A percentile compares a stretch with the other conserved stretches of the same genome.
Evolutionary conservation across 495 filamentous ascomycete genomes (phyloP).

Genomic region (Entonaema liquescens): DNA sequence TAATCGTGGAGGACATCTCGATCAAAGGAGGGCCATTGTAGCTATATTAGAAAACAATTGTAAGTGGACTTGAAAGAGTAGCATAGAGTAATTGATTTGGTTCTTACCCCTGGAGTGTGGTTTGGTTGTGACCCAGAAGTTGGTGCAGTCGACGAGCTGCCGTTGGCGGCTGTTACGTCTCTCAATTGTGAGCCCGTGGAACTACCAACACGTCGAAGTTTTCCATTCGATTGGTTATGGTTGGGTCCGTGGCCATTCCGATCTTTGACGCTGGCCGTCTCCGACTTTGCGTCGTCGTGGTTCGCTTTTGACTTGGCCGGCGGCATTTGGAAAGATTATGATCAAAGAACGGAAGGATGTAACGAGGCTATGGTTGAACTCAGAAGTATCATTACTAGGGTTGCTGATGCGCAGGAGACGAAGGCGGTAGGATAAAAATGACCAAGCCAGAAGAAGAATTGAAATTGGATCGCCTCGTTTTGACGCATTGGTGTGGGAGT

Average conservation of each 20-base stretch:
- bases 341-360: slow-evolving; percentile 39
- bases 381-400: slow-evolving; percentile 36
- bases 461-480: slow-evolving; percentile 27
- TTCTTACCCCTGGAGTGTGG: slow-evolving; percentile 42
- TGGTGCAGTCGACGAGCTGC: slow-evolving; percentile 35
- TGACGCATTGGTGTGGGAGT: slow-evolving; percentile 32
- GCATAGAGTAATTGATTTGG: background rate
- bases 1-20: slow-evolving; percentile 79
- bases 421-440: slow-evolving; percentile 5
- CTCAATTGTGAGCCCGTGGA: slow-evolving; percentile 54
- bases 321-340: slow-evolving; percentile 38
- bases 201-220: slow-evolving; percentile 58
- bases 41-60: slow-evolving; percentile 54
- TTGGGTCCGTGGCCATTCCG: slow-evolving; percentile 51
- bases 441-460: slow-evolving; percentile 4
- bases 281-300: slow-evolving; percentile 59
- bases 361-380: slow-evolving; percentile 13
- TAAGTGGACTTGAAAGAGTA: slow-evolving; percentile 34
- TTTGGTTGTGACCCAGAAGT: slow-evolving; percentile 31
- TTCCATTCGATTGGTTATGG: slow-evolving; percentile 52
- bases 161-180: slow-evolving; percentile 50
- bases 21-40: slow-evolving; percentile 79
- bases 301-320: slow-evolving; percentile 47
- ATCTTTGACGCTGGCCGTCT: slow-evolving; percentile 54
- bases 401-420: slow-evolving; percentile 2